These are phyloP conservation scores for Physcomitrium patens DNA, from an alignment of 225 moss, liverwort and hornwort species.

Conservation along the genomic window DNA sequence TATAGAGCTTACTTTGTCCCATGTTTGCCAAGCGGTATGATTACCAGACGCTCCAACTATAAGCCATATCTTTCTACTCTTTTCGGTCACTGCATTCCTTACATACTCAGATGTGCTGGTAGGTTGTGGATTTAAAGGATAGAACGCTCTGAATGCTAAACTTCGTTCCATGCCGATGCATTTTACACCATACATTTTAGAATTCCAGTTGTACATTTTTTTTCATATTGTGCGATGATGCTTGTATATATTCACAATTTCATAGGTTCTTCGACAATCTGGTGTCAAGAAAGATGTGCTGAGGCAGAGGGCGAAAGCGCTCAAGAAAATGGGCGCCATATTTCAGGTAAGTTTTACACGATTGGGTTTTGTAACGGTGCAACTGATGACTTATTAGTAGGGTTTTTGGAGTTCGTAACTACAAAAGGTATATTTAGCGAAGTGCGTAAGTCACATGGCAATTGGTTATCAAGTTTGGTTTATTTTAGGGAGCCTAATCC, in stretches of 20 bases:
- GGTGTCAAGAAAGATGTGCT: slow-evolving; percentile 43
- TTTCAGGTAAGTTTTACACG: slow-evolving; percentile 57
- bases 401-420: background rate
- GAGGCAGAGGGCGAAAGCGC: slow-evolving; percentile 66
- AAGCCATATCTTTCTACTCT: background rate
- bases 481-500: background rate
- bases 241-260: slow-evolving; percentile 4
- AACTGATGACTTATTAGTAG: background rate
- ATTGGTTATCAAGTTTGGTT: slow-evolving; percentile 9
- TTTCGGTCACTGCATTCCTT: background rate
- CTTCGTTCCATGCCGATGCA: background rate
- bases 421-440: background rate
- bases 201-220: background rate
- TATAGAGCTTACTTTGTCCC: slow-evolving; percentile 81
- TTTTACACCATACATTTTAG: too few species aligned
- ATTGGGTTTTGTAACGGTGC: background rate
- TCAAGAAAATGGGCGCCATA: slow-evolving; percentile 78
- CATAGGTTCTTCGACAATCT: slow-evolving; percentile 63
- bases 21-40: slow-evolving; percentile 81
- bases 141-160: background rate
- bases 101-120: background rate
- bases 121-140: background rate
- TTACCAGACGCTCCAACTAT: background rate
- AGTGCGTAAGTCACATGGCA: background rate
- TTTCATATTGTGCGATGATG: slow-evolving; percentile 11